Conservation (phyloP, 352 stramenopile species). For the Phytophthora fragariae region DNA sequence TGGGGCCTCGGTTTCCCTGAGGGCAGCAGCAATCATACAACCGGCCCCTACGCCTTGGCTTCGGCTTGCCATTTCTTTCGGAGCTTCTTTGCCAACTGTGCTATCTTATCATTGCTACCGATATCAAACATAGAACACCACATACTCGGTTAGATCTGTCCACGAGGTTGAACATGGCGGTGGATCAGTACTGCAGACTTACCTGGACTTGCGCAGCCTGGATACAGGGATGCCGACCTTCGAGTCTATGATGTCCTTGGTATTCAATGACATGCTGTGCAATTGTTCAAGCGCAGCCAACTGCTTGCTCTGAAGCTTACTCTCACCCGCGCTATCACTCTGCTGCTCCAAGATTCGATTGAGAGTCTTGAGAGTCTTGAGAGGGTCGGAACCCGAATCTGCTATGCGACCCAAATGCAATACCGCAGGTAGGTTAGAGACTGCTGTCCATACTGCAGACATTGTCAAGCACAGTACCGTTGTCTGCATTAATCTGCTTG, state of each 20-base stretch:
- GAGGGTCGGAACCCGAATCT: constrained; percentile 40
- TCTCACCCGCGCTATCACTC: constrained; percentile 39
- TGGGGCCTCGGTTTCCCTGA: constrained; percentile 10
- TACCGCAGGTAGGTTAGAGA: neutral
- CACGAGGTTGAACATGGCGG: neutral
- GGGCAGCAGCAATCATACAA: constrained; percentile 5
- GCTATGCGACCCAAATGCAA: neutral
- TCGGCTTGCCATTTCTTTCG: constrained; percentile 86
- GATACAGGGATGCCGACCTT: constrained; percentile 81
- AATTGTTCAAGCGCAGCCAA: constrained; percentile 64
- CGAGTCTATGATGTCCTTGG: constrained; percentile 80
- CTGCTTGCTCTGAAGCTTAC: constrained; percentile 50
- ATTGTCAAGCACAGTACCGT: constrained; percentile 11
- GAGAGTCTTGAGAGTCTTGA: constrained; percentile 62
- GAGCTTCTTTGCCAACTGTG: constrained; percentile 62
- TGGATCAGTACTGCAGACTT: constrained; percentile 2
- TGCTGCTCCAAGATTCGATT: constrained; percentile 62
- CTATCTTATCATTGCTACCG: constrained; percentile 66
- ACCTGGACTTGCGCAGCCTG: constrained; percentile 83
- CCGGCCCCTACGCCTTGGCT: constrained; percentile 39
- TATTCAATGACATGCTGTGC: constrained; percentile 68
- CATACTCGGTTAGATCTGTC: constrained; percentile 1
- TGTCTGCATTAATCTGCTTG: constrained; percentile 53
- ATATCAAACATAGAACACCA: constrained; percentile 26
- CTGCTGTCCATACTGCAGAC: neutral